Base-by-base conservation (phyloP, 148 eudicot genomes). In the Bassia scoparia region DNA sequence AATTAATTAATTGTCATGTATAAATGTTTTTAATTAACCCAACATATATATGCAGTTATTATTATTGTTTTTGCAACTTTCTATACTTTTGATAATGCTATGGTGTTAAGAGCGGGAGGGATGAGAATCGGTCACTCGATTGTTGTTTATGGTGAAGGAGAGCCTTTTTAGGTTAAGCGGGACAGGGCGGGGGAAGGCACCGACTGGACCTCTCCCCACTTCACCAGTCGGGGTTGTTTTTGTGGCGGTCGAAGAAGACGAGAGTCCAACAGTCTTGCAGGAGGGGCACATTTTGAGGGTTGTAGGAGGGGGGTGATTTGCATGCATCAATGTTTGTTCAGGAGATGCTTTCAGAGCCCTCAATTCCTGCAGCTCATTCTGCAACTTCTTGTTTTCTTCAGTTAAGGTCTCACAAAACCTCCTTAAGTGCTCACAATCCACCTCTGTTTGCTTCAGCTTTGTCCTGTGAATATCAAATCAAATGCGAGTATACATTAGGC, bases 381-480 rank as follows among this genome's bases (percentile, higher is more conserved):
- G 87, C 23, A 89, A 64, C 81, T 84, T 79, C 81, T 83, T 73
- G 75, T 89, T 87, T 60, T 89, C 87, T 9, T 87, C 87, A 23
- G 85, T 89, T 70, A 89, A 76, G 63, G 68, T 84, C 70, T 89
- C 90, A 56, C 93, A 90, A 21, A 79, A 82, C 24, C 80, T 82
- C 73, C 78, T 83, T 20, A 88, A 56, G 60, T 79, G 77, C 72
- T 90, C 90, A 37, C 90, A 88, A 37, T 88, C 90, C 7, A 83
- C 84, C 65, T 86, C 96, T 3, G 88, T 90, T 79, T 86, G 92
- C 80, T 90, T 90, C 83, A 90, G 61, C 77, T 88, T 90, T 24
- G 92, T 90, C 82, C 96, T 90, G 23, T 26, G 44, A 64, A 33
- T 38, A 52, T 12, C 27, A 66, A 43, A 66, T 41, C n/a, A 43